phyloP scores from a whole-genome alignment of 1,284 basidiomycete genomes.

The Ustilago tritici region DNA sequence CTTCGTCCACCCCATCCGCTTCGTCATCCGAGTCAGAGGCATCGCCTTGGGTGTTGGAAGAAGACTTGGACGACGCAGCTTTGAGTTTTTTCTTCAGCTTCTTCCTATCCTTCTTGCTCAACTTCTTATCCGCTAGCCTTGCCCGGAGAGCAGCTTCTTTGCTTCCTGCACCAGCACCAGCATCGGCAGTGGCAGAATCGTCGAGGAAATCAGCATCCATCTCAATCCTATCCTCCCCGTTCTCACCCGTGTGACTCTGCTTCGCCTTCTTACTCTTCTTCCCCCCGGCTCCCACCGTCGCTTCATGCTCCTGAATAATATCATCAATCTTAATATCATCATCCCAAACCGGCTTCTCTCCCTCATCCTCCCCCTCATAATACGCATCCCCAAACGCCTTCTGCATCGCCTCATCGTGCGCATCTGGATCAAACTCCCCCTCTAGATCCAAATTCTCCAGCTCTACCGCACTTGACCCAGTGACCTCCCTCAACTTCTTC shows the following conservation, averaged over 20 bases:
- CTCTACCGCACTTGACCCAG: conserved; percentile 56
- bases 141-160: conserved; percentile 48
- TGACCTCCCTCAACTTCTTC: conserved; percentile 59
- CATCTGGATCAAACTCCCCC: conserved; percentile 66
- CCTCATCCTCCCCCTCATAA: conserved; percentile 54
- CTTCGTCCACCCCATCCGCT: conserved; percentile 63
- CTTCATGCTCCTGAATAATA: conserved; percentile 73
- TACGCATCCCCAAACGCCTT: conserved; percentile 63
- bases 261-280: conserved; percentile 74
- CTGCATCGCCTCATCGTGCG: conserved; percentile 65
- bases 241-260: conserved; percentile 19
- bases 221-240: conserved; percentile 71
- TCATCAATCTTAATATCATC: conserved; percentile 86
- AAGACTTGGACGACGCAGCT: conserved; percentile 65
- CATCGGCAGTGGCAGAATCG: conserved; percentile 11
- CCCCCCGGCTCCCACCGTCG: conserved; percentile 71
- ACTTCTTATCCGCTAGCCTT: conserved; percentile 70
- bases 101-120: conserved; percentile 86
- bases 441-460: conserved; percentile 63
- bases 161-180: conserved; percentile 16
- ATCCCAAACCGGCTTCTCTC: conserved; percentile 84
- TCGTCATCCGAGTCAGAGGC: conserved; percentile 22
- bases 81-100: conserved; percentile 67
- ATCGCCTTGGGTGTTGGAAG: conserved; percentile 34
- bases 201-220: conserved; percentile 79